Conservation (phyloP, 768 basidiomycete genomes). For the Lactifluus subvellereus region DNA sequence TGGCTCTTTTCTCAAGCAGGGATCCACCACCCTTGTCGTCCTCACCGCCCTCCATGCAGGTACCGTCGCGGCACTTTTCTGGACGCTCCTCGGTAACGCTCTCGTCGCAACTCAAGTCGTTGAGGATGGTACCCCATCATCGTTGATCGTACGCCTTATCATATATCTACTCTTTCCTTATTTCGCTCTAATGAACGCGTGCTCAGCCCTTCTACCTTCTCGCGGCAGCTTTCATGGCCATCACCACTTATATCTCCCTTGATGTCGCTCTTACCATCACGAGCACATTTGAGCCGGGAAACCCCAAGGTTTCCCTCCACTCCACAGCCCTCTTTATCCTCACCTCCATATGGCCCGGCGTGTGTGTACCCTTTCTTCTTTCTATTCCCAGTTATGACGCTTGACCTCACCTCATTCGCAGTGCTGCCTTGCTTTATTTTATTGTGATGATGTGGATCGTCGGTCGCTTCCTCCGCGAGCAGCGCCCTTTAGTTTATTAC, state of each 20-base stretch:
- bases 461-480: constrained; percentile 67
- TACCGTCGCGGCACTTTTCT: constrained; percentile 69
- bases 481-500: constrained; percentile 76
- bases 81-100: constrained; percentile 70
- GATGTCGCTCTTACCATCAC: constrained; percentile 74
- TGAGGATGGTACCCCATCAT: constrained; percentile 79
- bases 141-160: constrained; percentile 49
- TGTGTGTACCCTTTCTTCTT: constrained; percentile 41
- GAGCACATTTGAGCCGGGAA: constrained; percentile 49
- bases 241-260: constrained; percentile 77
- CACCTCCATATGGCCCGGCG: constrained; percentile 72
- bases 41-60: constrained; percentile 79
- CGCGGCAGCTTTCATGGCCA: constrained; percentile 53
- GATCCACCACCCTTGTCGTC: constrained; percentile 59
- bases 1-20: constrained; percentile 74
- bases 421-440: constrained; percentile 65
- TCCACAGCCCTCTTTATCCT: constrained; percentile 78
- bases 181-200: not conserved
- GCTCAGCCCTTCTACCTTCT: constrained; percentile 59
- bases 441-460: constrained; percentile 77
- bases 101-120: constrained; percentile 84
- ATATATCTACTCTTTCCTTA: not conserved
- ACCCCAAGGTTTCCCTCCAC: constrained; percentile 49
- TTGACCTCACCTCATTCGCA: constrained; percentile 25
- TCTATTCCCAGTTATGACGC: not conserved